These are phyloP conservation scores for Xylaria arbuscula DNA, from an alignment of 2,329 filamentous ascomycete species.

Conservation along the genomic window DNA sequence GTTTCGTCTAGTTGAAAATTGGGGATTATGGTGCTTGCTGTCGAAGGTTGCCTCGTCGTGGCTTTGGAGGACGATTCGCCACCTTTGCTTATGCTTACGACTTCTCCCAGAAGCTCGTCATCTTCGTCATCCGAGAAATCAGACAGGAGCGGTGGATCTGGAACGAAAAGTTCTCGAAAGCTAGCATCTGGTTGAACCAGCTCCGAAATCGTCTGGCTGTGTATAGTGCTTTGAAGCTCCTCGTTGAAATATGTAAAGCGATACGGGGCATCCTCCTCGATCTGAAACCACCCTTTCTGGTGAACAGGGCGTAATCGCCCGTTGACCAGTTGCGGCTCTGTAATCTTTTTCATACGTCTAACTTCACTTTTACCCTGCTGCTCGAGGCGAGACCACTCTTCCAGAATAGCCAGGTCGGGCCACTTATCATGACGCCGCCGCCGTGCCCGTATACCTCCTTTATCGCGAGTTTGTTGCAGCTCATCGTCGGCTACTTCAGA, in stretches of 20 bases:
- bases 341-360: conserved; percentile 88
- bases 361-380: conserved; percentile 88
- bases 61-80: conserved; percentile 55
- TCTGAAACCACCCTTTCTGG: conserved; percentile 83
- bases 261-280: conserved; percentile 90
- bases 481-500: conserved; percentile 88
- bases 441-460: conserved; percentile 50
- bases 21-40: conserved; percentile 47
- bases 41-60: conserved; percentile 60
- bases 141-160: conserved; percentile 80
- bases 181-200: conserved; percentile 85
- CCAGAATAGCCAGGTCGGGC: conserved; percentile 85
- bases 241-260: conserved; percentile 99
- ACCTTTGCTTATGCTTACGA: conserved; percentile 49
- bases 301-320: conserved; percentile 86
- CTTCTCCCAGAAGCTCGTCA: conserved; percentile 55
- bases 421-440: conserved; percentile 78
- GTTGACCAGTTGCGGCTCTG: conserved; percentile 91
- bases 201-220: conserved; percentile 94
- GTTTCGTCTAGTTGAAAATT: conserved; percentile 35
- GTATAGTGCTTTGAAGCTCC: conserved; percentile 93
- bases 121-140: conserved; percentile 76
- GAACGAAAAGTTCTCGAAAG: conserved; percentile 90
- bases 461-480: conserved; percentile 60
- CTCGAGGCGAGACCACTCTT: conserved; percentile 91